Base-by-base conservation (phyloP, 306 rosid genomes). In the Quercus aquifolioides region DNA sequence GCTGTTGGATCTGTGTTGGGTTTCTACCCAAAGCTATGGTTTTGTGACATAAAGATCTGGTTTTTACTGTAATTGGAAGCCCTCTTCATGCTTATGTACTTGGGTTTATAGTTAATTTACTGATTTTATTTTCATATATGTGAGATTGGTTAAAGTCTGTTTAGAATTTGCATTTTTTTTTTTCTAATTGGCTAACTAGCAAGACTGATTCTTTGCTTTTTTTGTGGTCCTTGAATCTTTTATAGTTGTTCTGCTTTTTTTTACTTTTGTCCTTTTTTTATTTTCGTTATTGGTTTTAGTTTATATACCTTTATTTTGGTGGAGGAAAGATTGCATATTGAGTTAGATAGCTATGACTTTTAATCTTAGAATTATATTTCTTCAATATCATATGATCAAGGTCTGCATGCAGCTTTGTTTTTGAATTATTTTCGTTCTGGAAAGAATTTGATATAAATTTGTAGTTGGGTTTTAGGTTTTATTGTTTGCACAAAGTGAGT, bases 1-100 rank as follows among this genome's bases (percentile, higher is more conserved):
- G 77, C 71, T 80, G 78, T 65, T 76, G 78, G 94, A 94, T 92
- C 97, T 88, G 88, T 84, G 17, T 78, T 84, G 82, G 82, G 84
- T 72, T 89, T 86, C 78, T 69, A n/a, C 81, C 41, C 62, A 26
- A 77, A 62, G 51, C 85, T 75, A 12, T 62, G 73, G 41, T 83
- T 86, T 23, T 78, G 74, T 11, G 13, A 80, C 64, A 28, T 82
- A 78, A 79, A 89, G 92, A 92, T 92, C 97, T 81, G 65, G 74
- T 38, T 78, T 65, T 90, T 86, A 83, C n/a, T 82, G 80, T 83
- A 82, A 65, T 80, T 85, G 69, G 54, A 49, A 12, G 49, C 51
- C 59, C 43, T 63, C 67, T 81, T 83, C 84, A 55, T 69, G 76
- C 82, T 76, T 76, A 49, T 84, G 43, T 57, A 25, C 28, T 73